phyloP scores from a whole-genome alignment of 148 eudicot species.

The Polygonum aviculare region DNA sequence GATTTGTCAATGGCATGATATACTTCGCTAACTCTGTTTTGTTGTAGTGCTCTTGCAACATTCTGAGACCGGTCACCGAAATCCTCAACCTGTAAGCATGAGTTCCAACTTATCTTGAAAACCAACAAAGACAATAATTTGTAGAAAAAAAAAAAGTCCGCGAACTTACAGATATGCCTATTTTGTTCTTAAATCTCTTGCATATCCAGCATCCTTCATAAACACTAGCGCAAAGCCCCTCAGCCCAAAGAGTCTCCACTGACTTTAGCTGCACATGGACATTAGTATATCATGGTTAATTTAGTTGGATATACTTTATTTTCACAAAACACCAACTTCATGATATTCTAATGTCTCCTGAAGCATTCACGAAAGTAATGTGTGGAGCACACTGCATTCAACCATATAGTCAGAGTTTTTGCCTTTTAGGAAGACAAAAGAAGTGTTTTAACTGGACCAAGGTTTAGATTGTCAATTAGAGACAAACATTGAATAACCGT shows the following conservation, averaged over 20 bases:
- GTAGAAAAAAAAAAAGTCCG: neutral
- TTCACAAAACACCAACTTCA: neutral
- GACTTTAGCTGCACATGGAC: slow-evolving; percentile 48
- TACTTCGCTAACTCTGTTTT: slow-evolving; percentile 25
- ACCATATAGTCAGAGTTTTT: neutral
- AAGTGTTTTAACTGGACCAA: neutral
- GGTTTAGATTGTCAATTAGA: neutral
- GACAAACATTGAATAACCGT: neutral
- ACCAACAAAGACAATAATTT: neutral
- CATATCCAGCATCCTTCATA: slow-evolving; percentile 60
- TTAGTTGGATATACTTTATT: neutral
- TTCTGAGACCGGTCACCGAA: slow-evolving; percentile 68
- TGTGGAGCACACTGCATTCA: neutral
- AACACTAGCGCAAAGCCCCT: slow-evolving; percentile 68
- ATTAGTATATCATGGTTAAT: neutral
- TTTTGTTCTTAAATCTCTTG: slow-evolving; percentile 29
- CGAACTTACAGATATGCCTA: slow-evolving; percentile 44
- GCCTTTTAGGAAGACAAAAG: neutral
- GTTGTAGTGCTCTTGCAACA: slow-evolving; percentile 65
- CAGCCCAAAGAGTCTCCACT: slow-evolving; percentile 47
- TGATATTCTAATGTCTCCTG: neutral
- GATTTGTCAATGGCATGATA: slow-evolving; percentile 42
- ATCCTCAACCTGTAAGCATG: slow-evolving; percentile 69
- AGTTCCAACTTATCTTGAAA: neutral
- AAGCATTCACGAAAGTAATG: neutral